These are phyloP conservation scores for Ligustrum vulgare DNA, from an alignment of 257 asterid genomes.

Conservation along the genomic window DNA sequence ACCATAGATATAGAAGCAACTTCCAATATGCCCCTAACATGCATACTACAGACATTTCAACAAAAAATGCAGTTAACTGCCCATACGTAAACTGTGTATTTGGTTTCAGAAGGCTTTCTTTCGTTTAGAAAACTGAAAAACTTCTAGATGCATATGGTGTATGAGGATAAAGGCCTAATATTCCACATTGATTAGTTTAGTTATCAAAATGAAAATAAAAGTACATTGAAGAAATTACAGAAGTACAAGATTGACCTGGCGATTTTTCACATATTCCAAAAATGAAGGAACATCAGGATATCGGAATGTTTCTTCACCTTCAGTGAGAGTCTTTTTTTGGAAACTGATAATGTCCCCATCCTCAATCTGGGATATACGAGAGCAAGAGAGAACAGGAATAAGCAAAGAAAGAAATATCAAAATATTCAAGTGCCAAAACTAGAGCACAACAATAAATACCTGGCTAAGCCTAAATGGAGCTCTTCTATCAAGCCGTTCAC, in stretches of 20 bases:
- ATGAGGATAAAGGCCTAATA: not conserved
- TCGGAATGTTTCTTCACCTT: constrained; percentile 62
- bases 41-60: not conserved
- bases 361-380: constrained; percentile 62
- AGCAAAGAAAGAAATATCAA: not conserved
- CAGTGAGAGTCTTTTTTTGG: constrained; percentile 66
- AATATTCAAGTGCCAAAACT: constrained; percentile 6
- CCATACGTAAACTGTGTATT: not conserved
- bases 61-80: not conserved
- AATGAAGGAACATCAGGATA: constrained; percentile 82
- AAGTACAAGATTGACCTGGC: constrained; percentile 63
- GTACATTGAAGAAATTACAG: constrained; percentile 3
- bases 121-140: constrained; percentile 1
- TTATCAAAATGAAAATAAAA: constrained; percentile 10
- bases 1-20: not conserved
- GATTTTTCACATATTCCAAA: constrained; percentile 89
- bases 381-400: not conserved
- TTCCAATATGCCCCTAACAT: not conserved
- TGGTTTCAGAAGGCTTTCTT: not conserved
- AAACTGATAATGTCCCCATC: constrained; percentile 98
- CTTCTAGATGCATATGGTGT: constrained; percentile 1
- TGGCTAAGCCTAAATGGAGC: constrained; percentile 74
- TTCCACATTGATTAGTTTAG: not conserved
- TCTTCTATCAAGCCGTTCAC: constrained; percentile 83
- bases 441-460: constrained; percentile 41